Base-by-base conservation (phyloP, 192 early-diverging fungal species). In the Jimgerdemannia flammicorona region DNA sequence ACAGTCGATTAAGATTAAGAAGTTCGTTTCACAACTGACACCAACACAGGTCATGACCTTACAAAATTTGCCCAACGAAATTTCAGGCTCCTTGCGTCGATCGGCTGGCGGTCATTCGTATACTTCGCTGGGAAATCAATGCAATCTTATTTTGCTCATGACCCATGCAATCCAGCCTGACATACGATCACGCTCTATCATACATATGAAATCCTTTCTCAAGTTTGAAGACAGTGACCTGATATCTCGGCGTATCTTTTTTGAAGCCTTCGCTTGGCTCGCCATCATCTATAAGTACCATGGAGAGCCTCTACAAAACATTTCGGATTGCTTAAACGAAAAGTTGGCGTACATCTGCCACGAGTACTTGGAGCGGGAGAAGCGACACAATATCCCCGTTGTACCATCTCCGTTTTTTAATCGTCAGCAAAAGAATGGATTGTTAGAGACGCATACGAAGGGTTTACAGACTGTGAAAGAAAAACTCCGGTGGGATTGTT, bases 41-140 rank as follows among this genome's bases (percentile, higher is more conserved):
- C 74, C 74, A 7, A 75, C 74, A 40, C 74, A 75, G 43, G 42
- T 75, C 8, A 75, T 75, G 66, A 75, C 74, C 20, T 43, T 75
- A 43, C 40, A 44, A 3, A 59, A 41, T 8, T 20, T 19, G 7
- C 49, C 40, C 29, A 67, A 75, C 29, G 44, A 67, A 14, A 29
- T n/a, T n/a, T 9, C 44, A 11, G 67, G 66, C 10, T 7, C 7
- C 8, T 10, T 59, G 49, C 8, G 6, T 14, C 14, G 6, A 19
- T 68, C 67, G 19, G 8, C 67, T 41, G 29, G 67, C 18, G 40
- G 19, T 9, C 67, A 68, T 68, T 54, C n/a, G 4, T 75, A 75
- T 39, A 69, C 74, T 20, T 40, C 74, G 1, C 69, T 75, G 43
- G 74, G 74, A 19, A 75, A 75, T 29, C 74, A 75, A 49, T 75